Evolutionary conservation across 345 rosid genomes (phyloP), one percentile per base, ranked within the genome.

Genomic region (Salix viminalis): DNA sequence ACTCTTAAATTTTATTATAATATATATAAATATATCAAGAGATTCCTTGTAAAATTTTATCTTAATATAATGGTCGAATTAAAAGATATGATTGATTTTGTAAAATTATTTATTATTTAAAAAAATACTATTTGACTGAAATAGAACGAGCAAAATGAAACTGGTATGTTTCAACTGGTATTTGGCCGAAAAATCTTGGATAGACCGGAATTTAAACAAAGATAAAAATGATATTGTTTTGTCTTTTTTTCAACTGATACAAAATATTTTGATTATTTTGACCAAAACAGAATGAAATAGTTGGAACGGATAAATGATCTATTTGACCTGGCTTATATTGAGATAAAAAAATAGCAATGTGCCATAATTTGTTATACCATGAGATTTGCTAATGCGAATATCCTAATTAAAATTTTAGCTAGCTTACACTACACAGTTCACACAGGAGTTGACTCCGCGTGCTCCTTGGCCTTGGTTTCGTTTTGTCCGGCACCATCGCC

Each of bases 401-500:
- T 23, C 64, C 26, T 54, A 66, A 44, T 58, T 32, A 13, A 42
- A 30, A 39, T 60, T 14, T 36, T 30, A 36, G 46, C 36, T 16
- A 10, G 6, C 24, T 50, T 8, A 42, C 46, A 2, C 5, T 36
- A 37, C 9, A 42, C 14, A 2, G 3, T 36, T 50, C 9, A 75
- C 5, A 72, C 52, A 19, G 46, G 61, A 75, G 73, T 23, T 24
- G 66, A 46, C 52, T 76, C 52, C 60, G 42, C 44, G 28, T 13
- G 48, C 67, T 74, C 18, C 37, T 50, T 24, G 32, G 26, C 65
- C 34, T 7, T 30, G 42, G 74, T 65, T 80, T 72, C 73, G 11
- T 39, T 58, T 44, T 46, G 54, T 56, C 23, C 69, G 26, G 65
- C 71, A 74, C n/a, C 16, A 62, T 69, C 75, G 39, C 77, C 84